Conservation (phyloP, 2,329 filamentous ascomycete species). For the Macrophomina phaseolina region DNA sequence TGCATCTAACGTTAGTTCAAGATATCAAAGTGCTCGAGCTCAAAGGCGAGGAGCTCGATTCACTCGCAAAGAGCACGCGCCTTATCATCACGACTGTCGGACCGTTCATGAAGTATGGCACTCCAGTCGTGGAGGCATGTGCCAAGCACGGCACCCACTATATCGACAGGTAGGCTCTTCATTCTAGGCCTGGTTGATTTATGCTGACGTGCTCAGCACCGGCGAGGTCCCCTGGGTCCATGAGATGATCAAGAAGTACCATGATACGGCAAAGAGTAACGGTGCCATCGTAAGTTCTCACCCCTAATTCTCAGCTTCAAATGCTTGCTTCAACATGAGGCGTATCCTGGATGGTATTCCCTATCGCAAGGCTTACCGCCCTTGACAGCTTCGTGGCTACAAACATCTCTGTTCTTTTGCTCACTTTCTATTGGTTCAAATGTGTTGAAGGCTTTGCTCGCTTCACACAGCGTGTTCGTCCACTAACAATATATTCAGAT, state of each 20-base stretch:
- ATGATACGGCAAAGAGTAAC: conserved; percentile 63
- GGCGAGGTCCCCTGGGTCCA: conserved; percentile 70
- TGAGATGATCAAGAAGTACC: conserved; percentile 66
- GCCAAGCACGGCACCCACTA: conserved; percentile 70
- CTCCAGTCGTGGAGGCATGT: conserved; percentile 68
- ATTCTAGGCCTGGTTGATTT: background rate
- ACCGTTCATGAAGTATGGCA: conserved; percentile 69
- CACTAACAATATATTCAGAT: conserved; percentile 46
- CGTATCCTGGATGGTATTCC: no score
- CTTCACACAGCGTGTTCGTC: background rate
- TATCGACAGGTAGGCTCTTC: conserved; percentile 59
- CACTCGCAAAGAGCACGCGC: conserved; percentile 61
- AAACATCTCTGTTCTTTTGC: background rate
- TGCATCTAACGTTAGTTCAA: conserved; percentile 17
- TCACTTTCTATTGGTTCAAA: background rate
- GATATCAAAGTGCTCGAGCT: conserved; percentile 50
- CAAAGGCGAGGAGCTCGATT: conserved; percentile 54
- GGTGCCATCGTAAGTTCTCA: conserved; percentile 60
- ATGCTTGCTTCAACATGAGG: no score
- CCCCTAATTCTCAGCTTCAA: no score
- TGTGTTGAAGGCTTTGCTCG: background rate
- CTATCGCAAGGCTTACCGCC: no score
- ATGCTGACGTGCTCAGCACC: conserved; percentile 48
- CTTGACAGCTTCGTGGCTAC: no score
- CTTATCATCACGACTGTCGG: conserved; percentile 67